Evolutionary conservation across 2,329 filamentous ascomycete genomes (phyloP), one percentile per base, ranked within the genome.

Genomic region (Decorospora gaudefroyi): DNA sequence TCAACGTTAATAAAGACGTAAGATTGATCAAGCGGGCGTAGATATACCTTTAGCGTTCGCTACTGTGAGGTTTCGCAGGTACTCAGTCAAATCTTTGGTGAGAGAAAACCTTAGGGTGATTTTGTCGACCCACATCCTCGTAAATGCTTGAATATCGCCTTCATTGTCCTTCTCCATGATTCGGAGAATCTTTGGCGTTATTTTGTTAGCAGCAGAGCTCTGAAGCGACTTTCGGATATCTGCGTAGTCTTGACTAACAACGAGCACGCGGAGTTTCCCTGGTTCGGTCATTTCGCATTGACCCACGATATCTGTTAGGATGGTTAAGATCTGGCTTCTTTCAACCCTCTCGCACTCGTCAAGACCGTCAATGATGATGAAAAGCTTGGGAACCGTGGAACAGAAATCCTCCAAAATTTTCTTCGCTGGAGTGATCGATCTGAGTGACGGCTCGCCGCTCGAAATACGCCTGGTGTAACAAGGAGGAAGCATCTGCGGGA

Each of bases 281-380:
- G 59, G 46, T 0, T 57, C 50, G 5, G 28, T 26, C 2, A 28
- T 32, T 7, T 64, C 53, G 16, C 51, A 57, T 28, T 50, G 28
- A 13, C 25, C 42, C 7, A 49, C 40, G 18, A 58, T 35, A 1
- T 48, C 15, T 8, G 55, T 32, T 4, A 66, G 28, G 10, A 32
- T 39, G 1, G 59, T 46, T 3, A 64, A 16, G 3, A 53, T 34
- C 18, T 60, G 51, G 27, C 57, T 61, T 37, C 61, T 47, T 19
- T 65, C 65, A 0, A 36, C 18, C 3, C 34, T n/a, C 1, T 63
- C 45, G 36, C 71, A 74, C 43, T 76, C 74, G 34, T 77, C 74
- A 10, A 77, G 47, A 0, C 75, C 36, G 22, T 67, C 61, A n/a
- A 67, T 34, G 3, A 67, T 31, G 10, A 65, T 51, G 19, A 50